Base-by-base conservation (phyloP, 305 asterid species). In the Fraxinus angustifolia region DNA sequence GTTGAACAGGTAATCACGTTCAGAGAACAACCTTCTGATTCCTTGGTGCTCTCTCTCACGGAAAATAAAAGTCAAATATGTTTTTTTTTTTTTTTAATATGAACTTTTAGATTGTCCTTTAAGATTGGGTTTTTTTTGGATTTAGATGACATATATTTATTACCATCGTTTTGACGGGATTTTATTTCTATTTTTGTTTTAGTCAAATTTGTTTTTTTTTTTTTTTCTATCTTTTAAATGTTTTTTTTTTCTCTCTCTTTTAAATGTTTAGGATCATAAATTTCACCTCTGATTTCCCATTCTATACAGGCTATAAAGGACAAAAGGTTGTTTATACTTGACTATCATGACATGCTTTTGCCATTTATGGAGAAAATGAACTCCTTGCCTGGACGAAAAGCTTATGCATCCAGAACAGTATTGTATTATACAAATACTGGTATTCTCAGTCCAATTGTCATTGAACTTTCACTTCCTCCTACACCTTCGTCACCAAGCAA, bases 381-480 rank as follows among this genome's bases (percentile, higher is more conserved):
- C 86, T 73, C 87, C 12, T 87, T 93, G 84, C 95, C 97, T 0
- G 94, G 90, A 60, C 90, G 95, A 87, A 87, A 93, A 85, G 93
- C 97, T 82, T 93, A 93, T 80, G 97, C 97, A 56, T 90, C 97
- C 17, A 87, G 97, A 84, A 91, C 97, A 6, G 72, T 90, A 65
- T 87, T 90, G 87, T 90, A 89, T 79, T 82, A 86, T 71, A 56
- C 89, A 3, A 90, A 88, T 30, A 33, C 77, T 1, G 92, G 90
- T 35, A 76, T 81, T 82, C 86, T 93, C 81, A 84, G 84, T 85
- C 97, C 97, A 36, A 82, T 92, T 14, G 83, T 89, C 19, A 92
- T 93, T 7, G 97, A 93, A 86, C 97, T 93, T 84, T 93, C 97
- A 6, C 95, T 93, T 79, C 97, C 97, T 78, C 91, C 93, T 0